Conservation (phyloP, 2,329 filamentous ascomycete species). For the Claviceps humidiphila region DNA sequence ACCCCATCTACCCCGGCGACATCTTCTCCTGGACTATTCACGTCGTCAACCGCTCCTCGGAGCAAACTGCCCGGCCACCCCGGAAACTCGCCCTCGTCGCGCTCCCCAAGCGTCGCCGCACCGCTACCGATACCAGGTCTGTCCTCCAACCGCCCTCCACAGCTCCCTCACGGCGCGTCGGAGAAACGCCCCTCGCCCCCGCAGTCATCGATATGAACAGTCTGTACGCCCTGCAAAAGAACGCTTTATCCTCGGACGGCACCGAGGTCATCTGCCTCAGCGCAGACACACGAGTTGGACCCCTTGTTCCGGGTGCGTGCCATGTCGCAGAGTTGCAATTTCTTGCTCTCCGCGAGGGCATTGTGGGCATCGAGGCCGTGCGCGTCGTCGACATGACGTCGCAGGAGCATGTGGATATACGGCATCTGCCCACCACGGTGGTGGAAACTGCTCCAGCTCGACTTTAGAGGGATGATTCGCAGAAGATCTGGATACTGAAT, state of each 20-base stretch:
- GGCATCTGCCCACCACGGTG: constrained; percentile 58
- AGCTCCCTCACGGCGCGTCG: constrained; percentile 17
- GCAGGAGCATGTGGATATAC: constrained; percentile 65
- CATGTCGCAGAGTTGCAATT: constrained; percentile 64
- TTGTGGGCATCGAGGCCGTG: constrained; percentile 58
- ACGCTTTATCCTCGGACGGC: constrained; percentile 42
- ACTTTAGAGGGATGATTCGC: too few relatives aligned
- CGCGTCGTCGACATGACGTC: constrained; percentile 60
- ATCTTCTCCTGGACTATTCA: constrained; percentile 62
- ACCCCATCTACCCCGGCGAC: constrained; percentile 46
- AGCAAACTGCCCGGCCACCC: constrained; percentile 26
- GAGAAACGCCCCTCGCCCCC: constrained; percentile 38
- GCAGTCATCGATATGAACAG: constrained; percentile 60
- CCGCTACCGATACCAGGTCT: constrained; percentile 36
- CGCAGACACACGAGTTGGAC: constrained; percentile 60
- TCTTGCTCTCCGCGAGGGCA: constrained; percentile 51
- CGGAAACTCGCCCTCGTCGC: constrained; percentile 60
- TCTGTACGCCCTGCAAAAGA: constrained; percentile 57
- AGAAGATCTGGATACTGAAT: too few relatives aligned
- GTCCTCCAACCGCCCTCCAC: constrained; percentile 38
- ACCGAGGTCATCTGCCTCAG: constrained; percentile 63
- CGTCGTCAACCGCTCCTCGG: constrained; percentile 57
- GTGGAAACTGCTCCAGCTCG: constrained; percentile 23
- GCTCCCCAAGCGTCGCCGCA: constrained; percentile 50
- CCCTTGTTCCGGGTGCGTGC: constrained; percentile 57